Percentiles rank a stretch among this genome's conserved stretches.
Evolutionary conservation across 129 eudicot genomes (phyloP).

Genomic region (Calendula officinalis): DNA sequence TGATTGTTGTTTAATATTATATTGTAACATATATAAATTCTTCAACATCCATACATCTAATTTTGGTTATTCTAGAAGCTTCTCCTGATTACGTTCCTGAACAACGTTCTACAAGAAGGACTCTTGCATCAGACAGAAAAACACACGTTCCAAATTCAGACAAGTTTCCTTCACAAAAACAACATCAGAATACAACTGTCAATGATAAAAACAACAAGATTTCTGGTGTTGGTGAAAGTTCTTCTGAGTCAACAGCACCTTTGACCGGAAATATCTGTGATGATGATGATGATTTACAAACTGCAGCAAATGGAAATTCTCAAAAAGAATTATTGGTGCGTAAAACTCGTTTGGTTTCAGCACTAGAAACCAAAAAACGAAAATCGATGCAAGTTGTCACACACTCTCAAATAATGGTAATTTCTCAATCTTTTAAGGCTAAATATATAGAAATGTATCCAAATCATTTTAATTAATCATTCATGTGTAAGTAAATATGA

Average conservation of each 20-base stretch:
- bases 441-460: too few species aligned
- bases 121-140: slow-evolving; percentile 15
- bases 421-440: background rate
- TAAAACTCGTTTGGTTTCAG: slow-evolving; percentile 16
- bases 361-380: slow-evolving; percentile 22
- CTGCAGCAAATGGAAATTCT: slow-evolving; percentile 30
- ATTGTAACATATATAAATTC: background rate
- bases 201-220: slow-evolving; percentile 19
- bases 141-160: slow-evolving; percentile 21
- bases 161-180: slow-evolving; percentile 16
- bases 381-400: slow-evolving; percentile 31
- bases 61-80: slow-evolving; percentile 34
- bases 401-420: slow-evolving; percentile 42
- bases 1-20: background rate
- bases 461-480: background rate
- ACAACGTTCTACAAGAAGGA: slow-evolving; percentile 31
- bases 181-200: slow-evolving; percentile 21
- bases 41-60: background rate
- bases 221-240: slow-evolving; percentile 43
- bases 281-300: slow-evolving; percentile 41
- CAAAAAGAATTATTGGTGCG: slow-evolving; percentile 22
- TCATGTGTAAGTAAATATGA: background rate
- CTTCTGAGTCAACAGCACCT: slow-evolving; percentile 56
- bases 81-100: slow-evolving; percentile 31
- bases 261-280: slow-evolving; percentile 36